Conservation (phyloP, 345 rosid genomes). For the Rubroshorea leprosula region DNA sequence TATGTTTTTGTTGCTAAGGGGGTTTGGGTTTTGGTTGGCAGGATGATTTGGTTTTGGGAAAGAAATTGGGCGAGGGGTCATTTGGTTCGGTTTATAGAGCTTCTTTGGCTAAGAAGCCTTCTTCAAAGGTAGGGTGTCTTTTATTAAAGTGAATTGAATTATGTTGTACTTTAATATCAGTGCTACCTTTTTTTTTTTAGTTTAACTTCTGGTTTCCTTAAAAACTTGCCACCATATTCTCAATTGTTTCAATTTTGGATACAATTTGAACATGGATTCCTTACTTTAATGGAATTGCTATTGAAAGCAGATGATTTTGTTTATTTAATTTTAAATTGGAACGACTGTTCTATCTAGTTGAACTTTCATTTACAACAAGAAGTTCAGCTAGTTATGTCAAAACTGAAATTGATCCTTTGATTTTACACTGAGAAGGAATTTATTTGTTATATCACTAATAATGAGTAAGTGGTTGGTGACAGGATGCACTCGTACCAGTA, state of each 20-base stretch:
- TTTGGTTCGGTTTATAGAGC: constrained; percentile 85
- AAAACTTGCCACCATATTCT: no score
- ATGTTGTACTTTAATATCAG: not conserved
- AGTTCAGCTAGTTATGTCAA: no score
- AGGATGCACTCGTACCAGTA: not conserved
- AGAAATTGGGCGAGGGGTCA: constrained; percentile 95
- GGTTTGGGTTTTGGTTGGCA: constrained; percentile 29
- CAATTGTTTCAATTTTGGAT: no score
- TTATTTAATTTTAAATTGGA: no score
- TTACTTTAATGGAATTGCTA: no score
- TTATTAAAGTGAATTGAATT: constrained; percentile 17
- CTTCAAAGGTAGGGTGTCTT: constrained; percentile 49
- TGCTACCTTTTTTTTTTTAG: not conserved
- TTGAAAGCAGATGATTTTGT: no score
- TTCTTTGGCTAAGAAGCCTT: constrained; percentile 57
- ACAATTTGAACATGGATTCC: no score
- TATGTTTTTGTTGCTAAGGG: not conserved
- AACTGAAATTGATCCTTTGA: no score
- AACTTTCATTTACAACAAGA: no score
- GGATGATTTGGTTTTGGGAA: constrained; percentile 95
- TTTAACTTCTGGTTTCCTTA: no score
- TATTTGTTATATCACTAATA: not conserved
- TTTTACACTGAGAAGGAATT: no score
- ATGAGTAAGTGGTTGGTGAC: not conserved
- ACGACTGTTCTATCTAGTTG: no score